Evolutionary conservation across 306 rosid species (phyloP).

Genomic region (Urtica urens): DNA sequence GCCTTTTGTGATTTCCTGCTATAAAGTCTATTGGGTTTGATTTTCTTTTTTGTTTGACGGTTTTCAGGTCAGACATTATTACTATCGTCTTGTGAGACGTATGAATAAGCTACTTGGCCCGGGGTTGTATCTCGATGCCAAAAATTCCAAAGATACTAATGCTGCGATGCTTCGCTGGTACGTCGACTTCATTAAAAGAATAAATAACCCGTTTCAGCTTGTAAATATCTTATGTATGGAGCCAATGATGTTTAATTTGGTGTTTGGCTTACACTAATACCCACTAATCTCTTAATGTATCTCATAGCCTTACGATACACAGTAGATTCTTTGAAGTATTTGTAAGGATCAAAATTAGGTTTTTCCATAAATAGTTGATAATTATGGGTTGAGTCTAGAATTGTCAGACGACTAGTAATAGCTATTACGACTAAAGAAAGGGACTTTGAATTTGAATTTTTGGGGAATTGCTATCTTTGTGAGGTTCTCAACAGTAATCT

Average conservation of each 20-base stretch:
- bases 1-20: too few species aligned
- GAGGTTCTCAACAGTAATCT: conserved; percentile 11
- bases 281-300: neutral
- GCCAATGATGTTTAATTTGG: conserved; percentile 2
- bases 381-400: too few species aligned
- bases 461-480: too few species aligned
- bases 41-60: conserved; percentile 2
- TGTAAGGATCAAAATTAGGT: too few species aligned
- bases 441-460: too few species aligned
- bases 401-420: too few species aligned
- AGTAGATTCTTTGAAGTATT: neutral
- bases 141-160: conserved; percentile 86
- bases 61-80: conserved; percentile 89
- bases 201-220: neutral
- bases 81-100: conserved; percentile 94
- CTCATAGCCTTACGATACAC: neutral
- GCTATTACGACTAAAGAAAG: too few species aligned
- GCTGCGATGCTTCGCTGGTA: conserved; percentile 99
- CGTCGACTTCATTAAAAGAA: neutral
- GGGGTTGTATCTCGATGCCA: conserved; percentile 78
- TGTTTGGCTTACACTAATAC: neutral
- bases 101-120: conserved; percentile 98
- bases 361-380: too few species aligned
- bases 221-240: neutral
- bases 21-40: too few species aligned